These are phyloP conservation scores for Coemansia sp. DNA, from an alignment of 192 early-diverging fungal species.

Conservation along the genomic window DNA sequence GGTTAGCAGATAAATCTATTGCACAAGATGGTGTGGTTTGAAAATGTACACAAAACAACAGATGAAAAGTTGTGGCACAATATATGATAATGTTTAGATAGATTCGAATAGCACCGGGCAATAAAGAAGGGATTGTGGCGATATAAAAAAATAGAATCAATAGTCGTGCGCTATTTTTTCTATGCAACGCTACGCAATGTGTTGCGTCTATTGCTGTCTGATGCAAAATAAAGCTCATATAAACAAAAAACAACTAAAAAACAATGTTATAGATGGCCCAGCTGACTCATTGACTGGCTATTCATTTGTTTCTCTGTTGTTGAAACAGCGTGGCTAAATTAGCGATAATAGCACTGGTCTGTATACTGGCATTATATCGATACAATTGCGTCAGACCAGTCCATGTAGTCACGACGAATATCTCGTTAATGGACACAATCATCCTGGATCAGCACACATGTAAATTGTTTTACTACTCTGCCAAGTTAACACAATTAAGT, in stretches of 20 bases:
- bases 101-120: background rate
- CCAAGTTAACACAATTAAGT: too few relatives aligned
- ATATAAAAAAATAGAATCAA: background rate
- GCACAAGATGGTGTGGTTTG: too few relatives aligned
- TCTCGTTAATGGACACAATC: too few relatives aligned
- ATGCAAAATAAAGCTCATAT: too few relatives aligned
- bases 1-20: too few relatives aligned
- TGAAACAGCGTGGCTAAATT: background rate
- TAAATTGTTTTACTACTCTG: background rate
- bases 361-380: background rate
- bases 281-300: background rate
- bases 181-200: too few relatives aligned
- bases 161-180: too few relatives aligned
- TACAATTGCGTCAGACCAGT: background rate
- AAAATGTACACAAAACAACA: too few relatives aligned
- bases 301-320: background rate
- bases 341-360: background rate
- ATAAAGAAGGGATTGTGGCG: background rate
- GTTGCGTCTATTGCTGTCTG: too few relatives aligned
- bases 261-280: background rate
- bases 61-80: too few relatives aligned
- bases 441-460: background rate
- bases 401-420: background rate
- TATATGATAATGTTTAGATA: too few relatives aligned
- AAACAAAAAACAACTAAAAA: too few relatives aligned